These are phyloP conservation scores for Phytophthora idaei DNA, from an alignment of 352 stramenopile species.

Conservation along the genomic window DNA sequence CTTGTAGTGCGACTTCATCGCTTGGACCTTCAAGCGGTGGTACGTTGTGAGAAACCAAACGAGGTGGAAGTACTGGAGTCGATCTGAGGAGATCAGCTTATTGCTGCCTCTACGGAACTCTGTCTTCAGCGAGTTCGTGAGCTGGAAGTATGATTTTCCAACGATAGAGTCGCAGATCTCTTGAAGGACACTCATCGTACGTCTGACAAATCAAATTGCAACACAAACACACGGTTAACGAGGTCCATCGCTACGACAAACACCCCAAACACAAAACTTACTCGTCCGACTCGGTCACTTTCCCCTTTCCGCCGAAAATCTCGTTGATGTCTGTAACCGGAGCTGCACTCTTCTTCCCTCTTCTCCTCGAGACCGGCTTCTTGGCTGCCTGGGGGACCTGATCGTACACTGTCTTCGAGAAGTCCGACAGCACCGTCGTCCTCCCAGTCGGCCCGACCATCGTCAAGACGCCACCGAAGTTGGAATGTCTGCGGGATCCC, in stretches of 20 bases:
- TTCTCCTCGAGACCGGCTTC: constrained; percentile 58
- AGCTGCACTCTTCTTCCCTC: constrained; percentile 48
- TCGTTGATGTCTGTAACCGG: constrained; percentile 75
- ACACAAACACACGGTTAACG: constrained; percentile 14
- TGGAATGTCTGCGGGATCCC: constrained; percentile 73
- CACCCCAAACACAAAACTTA: constrained; percentile 27
- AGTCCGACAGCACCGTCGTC: constrained; percentile 74
- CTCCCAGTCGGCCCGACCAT: constrained; percentile 73
- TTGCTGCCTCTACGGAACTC: constrained; percentile 86
- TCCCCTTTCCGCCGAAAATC: constrained; percentile 73
- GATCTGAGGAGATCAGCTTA: constrained; percentile 85
- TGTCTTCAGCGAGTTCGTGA: constrained; percentile 87
- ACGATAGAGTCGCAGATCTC: constrained; percentile 79
- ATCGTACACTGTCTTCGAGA: constrained; percentile 72
- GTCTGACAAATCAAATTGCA: constrained; percentile 33
- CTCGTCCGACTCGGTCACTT: constrained; percentile 64
- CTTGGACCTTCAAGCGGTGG: constrained; percentile 78
- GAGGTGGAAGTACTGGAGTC: constrained; percentile 89
- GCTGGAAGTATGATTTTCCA: constrained; percentile 82
- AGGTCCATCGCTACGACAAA: neutral
- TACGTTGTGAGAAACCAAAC: constrained; percentile 88
- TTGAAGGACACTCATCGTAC: constrained; percentile 68
- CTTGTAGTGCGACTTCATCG: constrained; percentile 71
- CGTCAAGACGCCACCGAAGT: constrained; percentile 88
- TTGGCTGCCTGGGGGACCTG: constrained; percentile 74